Base-by-base conservation (phyloP, 192 early-diverging fungal genomes). In the Linnemannia exigua region DNA sequence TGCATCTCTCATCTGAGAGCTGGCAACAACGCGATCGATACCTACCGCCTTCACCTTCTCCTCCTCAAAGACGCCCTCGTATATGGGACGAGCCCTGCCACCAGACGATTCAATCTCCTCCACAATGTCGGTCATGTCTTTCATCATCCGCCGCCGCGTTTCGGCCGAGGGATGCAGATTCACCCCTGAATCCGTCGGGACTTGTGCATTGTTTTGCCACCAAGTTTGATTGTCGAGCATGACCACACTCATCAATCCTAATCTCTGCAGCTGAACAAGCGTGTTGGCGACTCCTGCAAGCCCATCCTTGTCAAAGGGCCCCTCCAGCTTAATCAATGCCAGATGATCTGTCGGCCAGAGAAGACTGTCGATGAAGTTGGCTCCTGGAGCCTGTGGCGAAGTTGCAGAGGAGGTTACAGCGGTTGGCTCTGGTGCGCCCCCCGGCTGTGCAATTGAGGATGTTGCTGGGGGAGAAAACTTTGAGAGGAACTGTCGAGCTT, bases 51-150 rank as follows among this genome's bases (percentile, higher is more conserved):
- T 20, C 38, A 19, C 31, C 67, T 31, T 37, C 36, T 22, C 35
- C 28, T 66, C 67, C 11, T 88, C 84, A 79, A 96, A 93, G 38
- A 96, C 86, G 47, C 90, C 93, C 61, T 91, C 93, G 80, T 94
- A 94, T 15, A 97, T 82, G 0, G 94, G 91, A 54, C 93, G 89
- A 7, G 95, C 94, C 8, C 90, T 82, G 33, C 95, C 97, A 31
- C 95, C 95, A 47, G 91, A 91, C 12, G 79, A 81, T 74, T 97
- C 96, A 54, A 98, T 93, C 9, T 91, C 91, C 51, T 97, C 94
- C 1, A 92, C 90, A 5, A 96, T 63, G 9, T 90, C 88, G 76
- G 89, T 83, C 73, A 87, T 87, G 35, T 93, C 91, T 11, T 89
- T 84, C n/a, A 93, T 87, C 87, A 93, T 89, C 68, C 80, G 72